Conservation (phyloP, 108 stramenopile species). For the Ochromonas danica region DNA sequence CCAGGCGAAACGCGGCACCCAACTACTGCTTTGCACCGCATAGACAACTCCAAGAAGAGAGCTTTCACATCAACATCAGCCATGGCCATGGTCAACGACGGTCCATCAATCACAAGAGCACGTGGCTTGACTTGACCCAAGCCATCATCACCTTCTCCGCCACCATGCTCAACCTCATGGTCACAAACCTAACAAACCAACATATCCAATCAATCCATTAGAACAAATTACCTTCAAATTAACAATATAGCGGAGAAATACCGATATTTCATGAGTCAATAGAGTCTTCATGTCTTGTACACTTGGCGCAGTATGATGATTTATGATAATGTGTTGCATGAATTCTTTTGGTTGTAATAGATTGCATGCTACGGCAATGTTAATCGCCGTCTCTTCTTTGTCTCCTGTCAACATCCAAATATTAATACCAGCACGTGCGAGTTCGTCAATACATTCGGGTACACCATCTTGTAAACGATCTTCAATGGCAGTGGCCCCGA, state of each 20-base stretch:
- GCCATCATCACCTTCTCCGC: slow-evolving; percentile 24
- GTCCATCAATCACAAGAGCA: slow-evolving; percentile 54
- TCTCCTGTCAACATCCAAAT: slow-evolving; percentile 66
- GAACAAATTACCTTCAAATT: neutral
- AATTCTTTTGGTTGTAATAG: slow-evolving; percentile 43
- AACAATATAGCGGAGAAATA: too few species aligned
- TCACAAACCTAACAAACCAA: neutral
- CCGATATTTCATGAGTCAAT: neutral
- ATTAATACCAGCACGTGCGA: slow-evolving; percentile 47
- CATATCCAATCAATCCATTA: neutral
- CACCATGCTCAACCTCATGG: neutral
- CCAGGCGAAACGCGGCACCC: slow-evolving; percentile 62
- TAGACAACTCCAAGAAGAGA: slow-evolving; percentile 28
- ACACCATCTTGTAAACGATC: slow-evolving; percentile 70
- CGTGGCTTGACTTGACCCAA: slow-evolving; percentile 39
- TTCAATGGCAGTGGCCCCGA: slow-evolving; percentile 68
- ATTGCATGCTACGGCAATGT: slow-evolving; percentile 59
- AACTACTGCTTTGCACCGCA: slow-evolving; percentile 52
- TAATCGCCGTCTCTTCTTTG: slow-evolving; percentile 67
- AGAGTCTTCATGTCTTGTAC: slow-evolving; percentile 2
- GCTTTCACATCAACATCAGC: neutral
- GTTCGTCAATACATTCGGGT: slow-evolving; percentile 47
- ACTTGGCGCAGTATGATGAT: neutral
- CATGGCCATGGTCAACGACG: slow-evolving; percentile 38
- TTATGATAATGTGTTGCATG: slow-evolving; percentile 35